A percentile compares a stretch with the other conserved stretches of the same genome.
These are phyloP conservation scores for Neonectria hederae DNA, from an alignment of 2,329 filamentous ascomycete genomes.

Conservation along the genomic window DNA sequence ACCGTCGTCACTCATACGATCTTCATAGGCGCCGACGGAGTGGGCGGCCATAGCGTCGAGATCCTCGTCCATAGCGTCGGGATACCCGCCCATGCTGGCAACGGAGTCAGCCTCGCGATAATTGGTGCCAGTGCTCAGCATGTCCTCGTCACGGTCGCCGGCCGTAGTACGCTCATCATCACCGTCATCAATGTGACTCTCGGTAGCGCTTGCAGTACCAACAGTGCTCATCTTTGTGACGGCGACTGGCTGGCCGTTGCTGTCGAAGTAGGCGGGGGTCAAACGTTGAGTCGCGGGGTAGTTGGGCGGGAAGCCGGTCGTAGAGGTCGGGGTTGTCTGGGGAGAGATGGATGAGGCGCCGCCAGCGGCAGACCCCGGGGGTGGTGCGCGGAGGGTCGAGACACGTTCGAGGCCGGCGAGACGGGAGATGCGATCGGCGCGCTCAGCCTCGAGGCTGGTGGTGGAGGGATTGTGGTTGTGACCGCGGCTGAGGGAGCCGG, in stretches of 20 bases:
- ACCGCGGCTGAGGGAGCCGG: slow-evolving; percentile 62
- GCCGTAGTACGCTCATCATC: slow-evolving; percentile 62
- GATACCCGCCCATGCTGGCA: slow-evolving; percentile 60
- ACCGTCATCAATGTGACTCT: slow-evolving; percentile 68
- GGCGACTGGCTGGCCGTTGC: slow-evolving; percentile 72
- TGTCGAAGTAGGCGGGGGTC: slow-evolving; percentile 82
- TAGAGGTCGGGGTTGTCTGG: slow-evolving; percentile 63
- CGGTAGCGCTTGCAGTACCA: slow-evolving; percentile 88
- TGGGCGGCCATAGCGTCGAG: slow-evolving; percentile 56
- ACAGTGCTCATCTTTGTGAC: slow-evolving; percentile 87
- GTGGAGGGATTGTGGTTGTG: slow-evolving; percentile 68
- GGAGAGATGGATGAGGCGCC: slow-evolving; percentile 54
- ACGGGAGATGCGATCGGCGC: slow-evolving; percentile 93
- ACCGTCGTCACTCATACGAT: slow-evolving; percentile 87
- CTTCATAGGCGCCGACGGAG: slow-evolving; percentile 64
- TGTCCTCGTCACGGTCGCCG: slow-evolving; percentile 71
- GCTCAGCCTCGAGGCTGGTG: slow-evolving; percentile 87
- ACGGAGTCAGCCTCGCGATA: slow-evolving; percentile 67
- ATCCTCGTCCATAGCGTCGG: slow-evolving; percentile 64
- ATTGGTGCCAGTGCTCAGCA: slow-evolving; percentile 74
- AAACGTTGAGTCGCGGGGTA: slow-evolving; percentile 52
- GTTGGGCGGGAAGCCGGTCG: slow-evolving; percentile 54
- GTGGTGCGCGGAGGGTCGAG: slow-evolving; percentile 72
- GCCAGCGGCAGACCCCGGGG: slow-evolving; percentile 44
- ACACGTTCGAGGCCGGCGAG: slow-evolving; percentile 91